Evolutionary conservation across 1,284 basidiomycete genomes (phyloP), one percentile per base, ranked within the genome.

Genomic region (Bjerkandera adusta): DNA sequence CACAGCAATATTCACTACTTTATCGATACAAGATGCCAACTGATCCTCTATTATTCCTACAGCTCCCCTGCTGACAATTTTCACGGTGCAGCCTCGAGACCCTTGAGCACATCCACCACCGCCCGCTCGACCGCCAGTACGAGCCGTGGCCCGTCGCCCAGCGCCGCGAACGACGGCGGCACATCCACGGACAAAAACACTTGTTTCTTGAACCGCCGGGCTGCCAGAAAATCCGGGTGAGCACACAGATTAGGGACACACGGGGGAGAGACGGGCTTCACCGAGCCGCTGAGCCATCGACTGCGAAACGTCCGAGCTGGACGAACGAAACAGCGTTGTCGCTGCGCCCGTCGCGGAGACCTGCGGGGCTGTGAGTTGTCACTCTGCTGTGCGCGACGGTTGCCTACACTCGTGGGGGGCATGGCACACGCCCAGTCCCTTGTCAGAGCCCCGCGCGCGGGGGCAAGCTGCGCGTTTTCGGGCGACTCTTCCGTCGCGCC

Each of bases 381-480:
- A n/a, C n/a, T n/a, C n/a, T n/a, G n/a, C n/a, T n/a, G n/a, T 54
- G 39, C 43, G 48, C 49, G 47, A 47, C 35, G 30, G 42, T 22
- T 12, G 57, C 73, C 59, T 60, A 76, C 73, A 41, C 70, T 65
- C 48, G 60, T 58, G 11, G 70, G 58, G 10, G 90, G 89, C 88
- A 92, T 92, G 27, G 85, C 89, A 55, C 85, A 89, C 7, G 85
- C 85, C 90, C 90, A 93, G 56, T 93, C 90, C 47, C 69, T 75
- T 52, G 81, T 81, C 36, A 92, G 66, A 36, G 62, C 70, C 32
- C 85, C 88, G 34, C 71, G 68, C 34, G 66, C 59, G 2, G 75
- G 66, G 22, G 77, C 79, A 35, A 64, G 70, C 34, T 68, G 67
- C 22, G 76, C 77, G 47, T 75, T 72, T 49, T 78, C 77, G 40